phyloP scores from a whole-genome alignment of 169 alveolate species.

The Plasmodium yoelii region DNA sequence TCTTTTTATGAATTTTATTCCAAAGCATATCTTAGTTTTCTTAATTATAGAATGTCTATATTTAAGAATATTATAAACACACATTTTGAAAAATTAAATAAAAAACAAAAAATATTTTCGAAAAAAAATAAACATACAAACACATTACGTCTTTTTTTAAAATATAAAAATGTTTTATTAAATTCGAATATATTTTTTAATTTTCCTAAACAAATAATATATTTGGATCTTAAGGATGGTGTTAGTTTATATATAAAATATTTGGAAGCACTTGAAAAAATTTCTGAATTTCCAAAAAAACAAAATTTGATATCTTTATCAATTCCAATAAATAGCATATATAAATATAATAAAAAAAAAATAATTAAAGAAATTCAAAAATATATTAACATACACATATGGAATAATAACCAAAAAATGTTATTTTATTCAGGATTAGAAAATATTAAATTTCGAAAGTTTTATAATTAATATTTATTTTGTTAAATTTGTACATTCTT shows the following conservation, averaged over 20 bases:
- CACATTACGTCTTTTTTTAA: constrained; percentile 16
- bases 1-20: constrained; percentile 71
- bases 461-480: constrained; percentile 36
- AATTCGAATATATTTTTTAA: constrained; percentile 26
- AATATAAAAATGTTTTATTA: constrained; percentile 12
- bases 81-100: constrained; percentile 4
- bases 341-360: constrained; percentile 1
- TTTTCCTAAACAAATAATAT: constrained; percentile 34
- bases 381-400: constrained; percentile 39
- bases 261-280: constrained; percentile 13
- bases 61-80: constrained; percentile 26
- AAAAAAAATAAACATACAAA: constrained; percentile 18
- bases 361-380: constrained; percentile 44
- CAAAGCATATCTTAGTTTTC: constrained; percentile 62
- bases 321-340: neutral
- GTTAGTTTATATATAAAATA: constrained; percentile 35
- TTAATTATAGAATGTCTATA: constrained; percentile 47
- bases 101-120: neutral
- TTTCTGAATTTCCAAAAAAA: neutral
- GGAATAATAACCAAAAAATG: constrained; percentile 38
- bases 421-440: constrained; percentile 8
- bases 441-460: constrained; percentile 54
- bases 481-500: neutral
- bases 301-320: neutral
- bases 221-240: constrained; percentile 37